Base-by-base conservation (phyloP, 805 yeast species). In the Starmerella bombi region DNA sequence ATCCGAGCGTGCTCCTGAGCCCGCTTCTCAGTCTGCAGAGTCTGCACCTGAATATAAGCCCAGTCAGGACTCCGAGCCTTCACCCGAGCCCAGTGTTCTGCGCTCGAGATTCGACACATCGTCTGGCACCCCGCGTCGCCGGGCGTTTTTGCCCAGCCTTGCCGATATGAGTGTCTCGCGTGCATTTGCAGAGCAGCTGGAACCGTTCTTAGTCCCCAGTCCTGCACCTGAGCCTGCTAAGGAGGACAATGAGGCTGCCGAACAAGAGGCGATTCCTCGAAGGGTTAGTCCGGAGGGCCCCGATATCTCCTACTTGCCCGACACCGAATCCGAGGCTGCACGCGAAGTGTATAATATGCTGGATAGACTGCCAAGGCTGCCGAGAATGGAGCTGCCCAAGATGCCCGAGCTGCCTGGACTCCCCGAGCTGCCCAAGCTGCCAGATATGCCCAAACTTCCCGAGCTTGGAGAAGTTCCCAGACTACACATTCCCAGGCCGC, bases 111-210 rank as follows among this genome's bases (percentile, higher is more conserved):
- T n/a, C n/a, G n/a, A n/a, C n/a, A n/a, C n/a, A n/a, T n/a, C n/a
- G n/a, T n/a, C n/a, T n/a, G n/a, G n/a, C n/a, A n/a, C n/a, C n/a
- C n/a, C n/a, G n/a, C n/a, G n/a, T n/a, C n/a, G n/a, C 9, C 46
- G 49, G 29, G 50, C 48, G 12, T 49, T 47, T 31, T 38, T 48
- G 33, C 51, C 52, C 10, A 42, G 44, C 34, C 30, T 48, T 17
- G 17, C 32, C 18, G 46, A 36, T 22, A 34, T 50, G 41, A 27
- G 40, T 14, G 48, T 37, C 9, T 43, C 51, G 28, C 40, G 39
- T 20, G 41, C 36, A 12, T 50, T 50, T 29, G 45, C 48, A 2
- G 45, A 48, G 37, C 42, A 42, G 38, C 43, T 50, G 17, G 50
- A 44, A 33, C 49, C 49, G 3, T 37, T 17, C 32, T 16, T 44